Evolutionary conservation across 345 rosid genomes (phyloP), one percentile per base, ranked within the genome.

Genomic region (Dovyalis caffra): DNA sequence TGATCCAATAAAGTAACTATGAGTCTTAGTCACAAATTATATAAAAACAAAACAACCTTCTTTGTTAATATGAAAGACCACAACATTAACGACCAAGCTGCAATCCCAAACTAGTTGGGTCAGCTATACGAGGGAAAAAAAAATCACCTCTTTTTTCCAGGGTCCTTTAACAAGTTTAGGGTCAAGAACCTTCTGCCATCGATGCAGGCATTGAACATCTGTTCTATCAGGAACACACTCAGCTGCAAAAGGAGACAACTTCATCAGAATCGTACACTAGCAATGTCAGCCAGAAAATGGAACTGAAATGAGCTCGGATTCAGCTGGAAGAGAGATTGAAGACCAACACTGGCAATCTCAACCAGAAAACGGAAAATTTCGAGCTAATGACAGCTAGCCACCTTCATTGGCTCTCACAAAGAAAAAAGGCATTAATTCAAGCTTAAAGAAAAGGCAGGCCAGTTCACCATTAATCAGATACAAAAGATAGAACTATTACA

Each of bases 151-250:
- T 33, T 57, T 37, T 56, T 38, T 78, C 80, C 80, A 78, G 10
- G 80, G 76, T 60, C 80, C 80, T 34, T 78, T 78, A 10, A 78
- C 76, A 72, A 78, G 80, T 21, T 66, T 64, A 66, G 80, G 80
- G 29, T 78, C 61, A 2, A 78, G 76, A 78, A 78, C 80, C 73
- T 78, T 78, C 62, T 78, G 80, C 80, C 80, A 78, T 18, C 80
- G 76, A 78, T 72, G 76, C 51, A 78, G 51, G 68, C 80, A 78
- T 25, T 78, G 80, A 20, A 72, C 80, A 38, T 72, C 72, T 43
- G 80, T 64, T 78, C 76, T 78, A 43, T 66, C 76, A 33, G 80
- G 76, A 58, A 78, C 45, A 72, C 53, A 72, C 33, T 78, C 68
- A 31, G 80, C 80, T 78, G 68, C 76, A 72, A 14, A 34, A 69